Evolutionary conservation across 2,329 filamentous ascomycete species (phyloP).

Genomic region (Sporothrix schenckii): DNA sequence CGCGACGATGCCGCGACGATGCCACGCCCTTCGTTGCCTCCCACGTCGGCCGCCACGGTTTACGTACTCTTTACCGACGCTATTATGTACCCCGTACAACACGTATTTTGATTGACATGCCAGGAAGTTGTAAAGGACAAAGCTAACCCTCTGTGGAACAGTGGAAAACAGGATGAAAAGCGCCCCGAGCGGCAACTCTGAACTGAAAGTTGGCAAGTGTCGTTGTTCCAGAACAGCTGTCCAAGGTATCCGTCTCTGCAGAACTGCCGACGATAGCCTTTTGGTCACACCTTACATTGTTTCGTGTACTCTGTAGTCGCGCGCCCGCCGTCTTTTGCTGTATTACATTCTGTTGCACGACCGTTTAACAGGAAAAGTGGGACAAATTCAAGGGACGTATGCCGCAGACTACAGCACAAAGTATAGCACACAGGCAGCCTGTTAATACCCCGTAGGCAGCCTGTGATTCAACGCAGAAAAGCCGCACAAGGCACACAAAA

Average conservation of each 20-base stretch:
- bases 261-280: slow-evolving; percentile 2
- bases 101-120: no score
- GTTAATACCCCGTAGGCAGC: no score
- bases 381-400: no score
- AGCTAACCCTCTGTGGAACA: background rate
- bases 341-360: no score
- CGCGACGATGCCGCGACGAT: background rate
- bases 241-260: background rate
- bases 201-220: background rate
- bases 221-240: no score
- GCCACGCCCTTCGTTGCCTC: background rate
- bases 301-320: no score
- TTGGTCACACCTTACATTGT: background rate
- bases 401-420: no score
- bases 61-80: slow-evolving; percentile 17
- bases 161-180: background rate
- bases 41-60: slow-evolving; percentile 9
- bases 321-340: no score
- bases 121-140: background rate
- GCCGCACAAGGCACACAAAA: no score
- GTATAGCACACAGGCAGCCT: no score
- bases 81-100: background rate
- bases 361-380: no score
- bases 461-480: no score
- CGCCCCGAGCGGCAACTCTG: background rate